A percentile compares a stretch with the other conserved stretches of the same genome.
Evolutionary conservation across 371 early-diverging fungal genomes (phyloP).

Genomic region (Syncephalis fuscata): DNA sequence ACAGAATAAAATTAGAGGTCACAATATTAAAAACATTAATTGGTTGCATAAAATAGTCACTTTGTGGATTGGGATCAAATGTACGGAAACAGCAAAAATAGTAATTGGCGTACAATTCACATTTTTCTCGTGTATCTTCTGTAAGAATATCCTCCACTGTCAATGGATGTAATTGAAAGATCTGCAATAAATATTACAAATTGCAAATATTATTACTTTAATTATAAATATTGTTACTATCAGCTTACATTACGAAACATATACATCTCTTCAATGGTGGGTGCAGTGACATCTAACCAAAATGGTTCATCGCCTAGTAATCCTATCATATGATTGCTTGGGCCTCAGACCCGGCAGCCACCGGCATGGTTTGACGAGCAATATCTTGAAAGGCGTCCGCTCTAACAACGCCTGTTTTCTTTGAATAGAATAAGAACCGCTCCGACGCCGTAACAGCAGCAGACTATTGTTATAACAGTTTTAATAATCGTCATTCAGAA

Average conservation of each 20-base stretch:
- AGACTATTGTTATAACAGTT: too few relatives aligned
- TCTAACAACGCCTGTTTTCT: neutral
- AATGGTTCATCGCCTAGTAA: constrained; percentile 35
- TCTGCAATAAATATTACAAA: constrained; percentile 4
- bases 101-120: constrained; percentile 80
- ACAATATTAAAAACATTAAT: constrained; percentile 76
- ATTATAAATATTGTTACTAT: neutral
- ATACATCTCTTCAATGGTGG: constrained; percentile 65
- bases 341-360: too few relatives aligned
- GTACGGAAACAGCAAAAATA: constrained; percentile 79
- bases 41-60: constrained; percentile 52
- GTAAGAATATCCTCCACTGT: constrained; percentile 25
- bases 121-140: constrained; percentile 84
- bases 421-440: neutral
- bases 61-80: constrained; percentile 50
- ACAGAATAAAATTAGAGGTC: constrained; percentile 35
- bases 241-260: constrained; percentile 21
- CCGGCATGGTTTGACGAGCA: neutral
- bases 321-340: constrained; percentile 17
- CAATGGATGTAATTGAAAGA: constrained; percentile 23
- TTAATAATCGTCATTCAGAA: too few relatives aligned
- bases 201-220: too few relatives aligned
- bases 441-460: too few relatives aligned
- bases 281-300: constrained; percentile 78
- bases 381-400: neutral